A percentile compares a stretch with the other conserved stretches of the same genome.
Evolutionary conservation across 495 filamentous ascomycete genomes (phyloP).

Genomic region (Penicillium mononematosum): DNA sequence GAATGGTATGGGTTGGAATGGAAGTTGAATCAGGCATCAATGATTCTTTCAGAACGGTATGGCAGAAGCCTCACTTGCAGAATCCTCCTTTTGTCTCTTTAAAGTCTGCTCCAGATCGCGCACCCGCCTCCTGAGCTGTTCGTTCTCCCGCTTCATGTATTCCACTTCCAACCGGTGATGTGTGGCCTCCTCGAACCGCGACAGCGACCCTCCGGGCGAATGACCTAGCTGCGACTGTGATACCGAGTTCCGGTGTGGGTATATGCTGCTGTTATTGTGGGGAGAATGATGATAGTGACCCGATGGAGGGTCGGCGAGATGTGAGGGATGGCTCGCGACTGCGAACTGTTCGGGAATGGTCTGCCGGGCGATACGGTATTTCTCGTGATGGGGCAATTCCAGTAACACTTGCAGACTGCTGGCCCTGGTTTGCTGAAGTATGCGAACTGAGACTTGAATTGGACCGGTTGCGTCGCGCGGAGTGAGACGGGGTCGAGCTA

Average conservation of each 20-base stretch:
- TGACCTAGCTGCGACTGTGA: constrained; percentile 32
- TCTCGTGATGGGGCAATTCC: constrained; percentile 52
- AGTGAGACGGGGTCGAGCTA: constrained; percentile 53
- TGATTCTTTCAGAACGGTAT: not conserved
- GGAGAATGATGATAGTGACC: constrained; percentile 35
- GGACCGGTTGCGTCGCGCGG: constrained; percentile 62
- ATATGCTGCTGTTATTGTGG: constrained; percentile 27
- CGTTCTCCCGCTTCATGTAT: constrained; percentile 74
- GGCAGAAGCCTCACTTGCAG: not conserved
- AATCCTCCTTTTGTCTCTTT: constrained; percentile 28
- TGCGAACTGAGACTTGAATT: constrained; percentile 60
- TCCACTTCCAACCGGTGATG: constrained; percentile 72
- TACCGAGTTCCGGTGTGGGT: constrained; percentile 34
- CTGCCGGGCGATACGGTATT: constrained; percentile 26
- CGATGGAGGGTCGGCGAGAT: constrained; percentile 43
- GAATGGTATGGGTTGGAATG: constrained; percentile 2
- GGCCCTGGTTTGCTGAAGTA: constrained; percentile 46
- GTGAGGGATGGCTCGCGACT: constrained; percentile 46
- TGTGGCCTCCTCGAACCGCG: constrained; percentile 67
- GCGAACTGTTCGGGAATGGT: constrained; percentile 28
- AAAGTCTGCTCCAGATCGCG: constrained; percentile 63
- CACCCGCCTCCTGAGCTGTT: constrained; percentile 67
- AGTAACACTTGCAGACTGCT: constrained; percentile 42
- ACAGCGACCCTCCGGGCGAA: constrained; percentile 24
- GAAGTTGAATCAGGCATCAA: constrained; percentile 3